phyloP scores from a whole-genome alignment of 345 rosid genomes.

The Physaria fendleri region DNA sequence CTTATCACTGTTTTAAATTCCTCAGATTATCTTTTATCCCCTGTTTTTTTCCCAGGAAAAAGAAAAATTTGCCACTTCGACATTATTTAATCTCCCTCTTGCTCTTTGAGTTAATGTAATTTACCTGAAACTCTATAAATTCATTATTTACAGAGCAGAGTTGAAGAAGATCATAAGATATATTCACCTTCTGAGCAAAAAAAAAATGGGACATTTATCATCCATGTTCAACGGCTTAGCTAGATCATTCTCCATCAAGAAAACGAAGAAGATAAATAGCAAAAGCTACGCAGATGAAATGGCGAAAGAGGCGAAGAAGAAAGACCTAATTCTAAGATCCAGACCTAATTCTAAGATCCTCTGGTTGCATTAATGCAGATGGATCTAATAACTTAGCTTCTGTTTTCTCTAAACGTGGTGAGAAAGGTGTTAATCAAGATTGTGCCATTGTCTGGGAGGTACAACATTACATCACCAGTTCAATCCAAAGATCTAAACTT shows the following conservation, averaged over 20 bases:
- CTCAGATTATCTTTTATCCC: slow-evolving; percentile 10
- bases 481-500: background rate
- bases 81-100: slow-evolving; percentile 27
- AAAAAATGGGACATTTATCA: slow-evolving; percentile 65
- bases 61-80: slow-evolving; percentile 17
- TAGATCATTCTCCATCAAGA: slow-evolving; percentile 43
- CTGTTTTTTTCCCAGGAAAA: slow-evolving; percentile 32
- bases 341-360: slow-evolving; percentile 56
- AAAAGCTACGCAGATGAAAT: slow-evolving; percentile 49
- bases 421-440: slow-evolving; percentile 87
- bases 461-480: no score
- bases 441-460: slow-evolving; percentile 96
- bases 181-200: slow-evolving; percentile 13
- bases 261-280: slow-evolving; percentile 39
- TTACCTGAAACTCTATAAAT: slow-evolving; percentile 6
- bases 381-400: slow-evolving; percentile 65
- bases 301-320: slow-evolving; percentile 79
- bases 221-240: slow-evolving; percentile 80
- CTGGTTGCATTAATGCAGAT: slow-evolving; percentile 56
- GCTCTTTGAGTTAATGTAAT: slow-evolving; percentile 24
- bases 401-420: slow-evolving; percentile 72
- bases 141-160: slow-evolving; percentile 12
- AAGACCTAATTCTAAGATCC: slow-evolving; percentile 56
- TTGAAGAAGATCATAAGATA: background rate
- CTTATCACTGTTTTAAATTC: slow-evolving; percentile 19